These are phyloP conservation scores for Salix arbutifolia DNA, from an alignment of 345 rosid species.

Conservation along the genomic window DNA sequence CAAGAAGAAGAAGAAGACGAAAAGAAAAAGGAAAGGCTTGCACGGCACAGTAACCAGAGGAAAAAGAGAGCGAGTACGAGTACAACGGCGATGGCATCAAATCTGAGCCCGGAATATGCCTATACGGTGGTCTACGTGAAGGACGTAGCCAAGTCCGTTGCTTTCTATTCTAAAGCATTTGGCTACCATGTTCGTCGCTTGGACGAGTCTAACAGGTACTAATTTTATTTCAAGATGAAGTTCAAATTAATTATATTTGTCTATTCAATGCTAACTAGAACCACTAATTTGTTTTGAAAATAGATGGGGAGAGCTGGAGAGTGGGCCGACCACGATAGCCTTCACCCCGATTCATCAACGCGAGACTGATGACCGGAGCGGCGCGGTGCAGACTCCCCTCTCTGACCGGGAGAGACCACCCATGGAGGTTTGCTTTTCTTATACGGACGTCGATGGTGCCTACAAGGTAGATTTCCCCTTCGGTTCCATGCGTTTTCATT, in stretches of 20 bases:
- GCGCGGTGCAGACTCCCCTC: conserved; percentile 43
- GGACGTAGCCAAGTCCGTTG: conserved; percentile 66
- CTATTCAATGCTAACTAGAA: too few species aligned
- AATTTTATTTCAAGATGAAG: not conserved
- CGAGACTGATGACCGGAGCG: conserved; percentile 71
- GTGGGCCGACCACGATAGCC: conserved; percentile 79
- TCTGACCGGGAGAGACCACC: conserved; percentile 38
- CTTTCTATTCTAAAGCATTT: conserved; percentile 69
- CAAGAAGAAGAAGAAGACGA: too few species aligned
- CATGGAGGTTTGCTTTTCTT: conserved; percentile 71
- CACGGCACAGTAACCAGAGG: too few species aligned
- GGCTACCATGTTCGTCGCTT: conserved; percentile 65
- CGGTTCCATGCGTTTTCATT: too few species aligned
- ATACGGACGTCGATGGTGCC: conserved; percentile 70
- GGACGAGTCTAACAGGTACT: conserved; percentile 63
- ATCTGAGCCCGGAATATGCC: conserved; percentile 46
- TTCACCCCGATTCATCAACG: conserved; percentile 74
- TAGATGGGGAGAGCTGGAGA: conserved; percentile 87
- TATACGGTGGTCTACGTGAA: conserved; percentile 62
- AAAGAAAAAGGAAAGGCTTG: too few species aligned
- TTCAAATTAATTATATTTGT: too few species aligned
- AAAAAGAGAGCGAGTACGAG: too few species aligned
- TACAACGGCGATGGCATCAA: conserved; percentile 33
- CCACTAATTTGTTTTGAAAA: too few species aligned
- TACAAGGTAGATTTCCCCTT: conserved; percentile 46